Base-by-base conservation (phyloP, 177 flowering plant species). In the Vitis hybrid region DNA sequence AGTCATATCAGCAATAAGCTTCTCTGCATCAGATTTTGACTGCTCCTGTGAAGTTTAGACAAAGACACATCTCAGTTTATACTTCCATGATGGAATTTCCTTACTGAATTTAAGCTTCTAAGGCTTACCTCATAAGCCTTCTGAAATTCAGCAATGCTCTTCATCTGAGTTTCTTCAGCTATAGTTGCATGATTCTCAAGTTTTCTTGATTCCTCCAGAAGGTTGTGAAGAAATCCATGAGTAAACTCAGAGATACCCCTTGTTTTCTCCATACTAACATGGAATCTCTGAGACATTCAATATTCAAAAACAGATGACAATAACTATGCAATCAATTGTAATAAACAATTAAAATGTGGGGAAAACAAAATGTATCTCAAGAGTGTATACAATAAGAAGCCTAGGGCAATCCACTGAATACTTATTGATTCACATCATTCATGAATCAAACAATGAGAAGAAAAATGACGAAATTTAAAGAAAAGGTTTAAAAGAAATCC, bases 1-100 rank as follows among this genome's bases (percentile, higher is more conserved):
- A 21, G 92, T 82, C 81, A 96, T 69, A 62, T 88, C 95, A 72
- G 89, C 89, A 74, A 92, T 82, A 71, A 96, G 97, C 76, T 88
- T 91, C 72, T 87, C 95, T 21, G 88, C 86, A 62, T 88, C 97
- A 34, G 84, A 76, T 75, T 77, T 82, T 57, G 97, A 86, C 59
- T 90, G 92, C 75, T 92, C 97, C 99, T 95, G 88, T 69, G 79
- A 4, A 10, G 32, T 3, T 59, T 49, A 52, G 45, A 10, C 13
- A 62, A 40, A 40, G 48, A 8, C 7, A 40, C 2, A 40, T 40
- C 48, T 40, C 48, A 40, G 48, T 40, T 40, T 40, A 40, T 40
- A 8, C 7, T 40, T 40, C 48, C 48, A 40, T 40, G 48, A 40
- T 40, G 48, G 9, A 40, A 40, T 5, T 40, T 40, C 48, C 48